Evolutionary conservation across 208 protist genomes (phyloP), one percentile per base, ranked within the genome.

Genomic region (Acanthamoeba culbertsoni): DNA sequence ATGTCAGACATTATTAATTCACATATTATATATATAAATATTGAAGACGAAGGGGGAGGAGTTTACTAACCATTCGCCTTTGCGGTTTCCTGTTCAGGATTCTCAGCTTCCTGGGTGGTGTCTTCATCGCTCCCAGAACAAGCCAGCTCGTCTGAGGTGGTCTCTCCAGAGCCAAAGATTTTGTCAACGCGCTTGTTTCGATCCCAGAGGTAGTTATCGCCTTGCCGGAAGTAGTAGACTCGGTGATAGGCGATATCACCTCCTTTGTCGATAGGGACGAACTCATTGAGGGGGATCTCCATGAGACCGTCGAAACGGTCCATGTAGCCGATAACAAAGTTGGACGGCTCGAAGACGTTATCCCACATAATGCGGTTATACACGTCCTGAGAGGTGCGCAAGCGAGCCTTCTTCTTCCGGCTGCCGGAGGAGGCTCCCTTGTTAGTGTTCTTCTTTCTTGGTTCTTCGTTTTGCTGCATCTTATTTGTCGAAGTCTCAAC

Each of bases 281-380:
- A 90, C 48, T 90, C 82, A 20, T 59, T n/a, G 26, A 90, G 82
- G n/a, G 51, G 6, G 33, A 90, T 31, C 53, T 90, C 82, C 82
- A 90, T 90, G 28, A 90, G 59, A 28, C 82, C 82, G 57, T 90
- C 82, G 37, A 90, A 90, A 10, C 82, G 48, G 82, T 90, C 82
- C 48, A 90, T 33, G 53, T 90, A 90, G 51, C 82, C 82, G 55
- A 90, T 62, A 51, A 65, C 51, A 40, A 71, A 90, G 45, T 3
- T 48, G 20, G 33, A 2, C 7, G 51, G 82, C 14, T 90, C 53
- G 71, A 55, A 82, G 5, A 0, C 40, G 12, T 23, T 48, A 31
- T 90, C 82, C 82, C 82, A 90, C 82, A 71, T 90, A 51, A 90
- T 90, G 1, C 82, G 48, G 51, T 90, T 90, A 40, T 71, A 90